These are phyloP conservation scores for Podospora sp. DNA, from an alignment of 495 filamentous ascomycete genomes.

Conservation along the genomic window DNA sequence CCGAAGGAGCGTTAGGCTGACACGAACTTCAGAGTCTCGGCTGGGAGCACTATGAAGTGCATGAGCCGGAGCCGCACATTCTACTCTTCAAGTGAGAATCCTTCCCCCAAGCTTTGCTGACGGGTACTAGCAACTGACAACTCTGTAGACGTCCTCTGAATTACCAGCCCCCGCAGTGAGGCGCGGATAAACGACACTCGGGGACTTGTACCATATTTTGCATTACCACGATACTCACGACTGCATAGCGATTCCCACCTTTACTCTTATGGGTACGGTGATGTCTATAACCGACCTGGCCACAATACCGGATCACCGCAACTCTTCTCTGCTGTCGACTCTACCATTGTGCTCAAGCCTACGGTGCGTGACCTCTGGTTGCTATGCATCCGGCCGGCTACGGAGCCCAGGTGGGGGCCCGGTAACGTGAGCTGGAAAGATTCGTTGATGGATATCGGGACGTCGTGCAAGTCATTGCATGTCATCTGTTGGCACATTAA, in stretches of 20 bases:
- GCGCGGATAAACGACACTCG: slow-evolving; percentile 11
- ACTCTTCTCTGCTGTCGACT: slow-evolving; percentile 4
- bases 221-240: slow-evolving; percentile 37
- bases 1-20: slow-evolving; percentile 10
- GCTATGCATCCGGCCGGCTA: neutral
- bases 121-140: slow-evolving; percentile 5
- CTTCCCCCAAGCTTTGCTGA: neutral
- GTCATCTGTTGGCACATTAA: neutral
- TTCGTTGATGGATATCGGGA: neutral
- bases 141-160: slow-evolving; percentile 75
- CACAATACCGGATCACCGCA: neutral
- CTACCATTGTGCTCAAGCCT: slow-evolving; percentile 4
- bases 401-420: neutral
- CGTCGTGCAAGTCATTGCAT: neutral
- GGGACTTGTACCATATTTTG: slow-evolving; percentile 31
- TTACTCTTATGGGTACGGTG: slow-evolving; percentile 31
- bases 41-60: slow-evolving; percentile 99
- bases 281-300: slow-evolving; percentile 18
- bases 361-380: neutral
- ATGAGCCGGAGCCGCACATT: slow-evolving; percentile 97
- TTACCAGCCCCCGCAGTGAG: slow-evolving; percentile 70
- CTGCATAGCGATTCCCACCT: slow-evolving; percentile 49
- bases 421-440: neutral
- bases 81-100: slow-evolving; percentile 89
- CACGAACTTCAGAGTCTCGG: slow-evolving; percentile 72